Percentiles rank a stretch among this genome's conserved stretches.
These are phyloP conservation scores for Backusella parvicylindrica DNA, from an alignment of 192 early-diverging fungal genomes.

Conservation along the genomic window DNA sequence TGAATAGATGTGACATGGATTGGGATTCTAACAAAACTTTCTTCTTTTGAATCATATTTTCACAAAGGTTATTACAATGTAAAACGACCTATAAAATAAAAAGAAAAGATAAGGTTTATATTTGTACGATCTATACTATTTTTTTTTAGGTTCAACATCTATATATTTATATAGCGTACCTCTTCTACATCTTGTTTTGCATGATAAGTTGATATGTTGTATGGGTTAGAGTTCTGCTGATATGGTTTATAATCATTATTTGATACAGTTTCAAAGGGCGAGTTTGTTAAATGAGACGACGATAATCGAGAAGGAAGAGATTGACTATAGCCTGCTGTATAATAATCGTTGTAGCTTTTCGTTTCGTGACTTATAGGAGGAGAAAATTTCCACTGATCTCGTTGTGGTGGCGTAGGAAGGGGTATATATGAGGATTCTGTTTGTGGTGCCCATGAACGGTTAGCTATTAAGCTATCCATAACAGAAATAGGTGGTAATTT, in stretches of 20 bases:
- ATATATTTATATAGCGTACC: not conserved
- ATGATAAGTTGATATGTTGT: not conserved
- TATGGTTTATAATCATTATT: not conserved
- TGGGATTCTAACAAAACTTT: not conserved
- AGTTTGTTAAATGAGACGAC: not conserved
- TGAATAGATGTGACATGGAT: not conserved
- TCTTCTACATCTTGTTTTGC: slow-evolving; percentile 2
- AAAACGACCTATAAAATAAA: slow-evolving; percentile 7
- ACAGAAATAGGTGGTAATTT: slow-evolving; percentile 12
- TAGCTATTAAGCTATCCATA: slow-evolving; percentile 5
- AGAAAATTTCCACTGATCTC: slow-evolving; percentile 2
- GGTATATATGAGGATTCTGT: not conserved
- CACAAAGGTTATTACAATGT: slow-evolving; percentile 17
- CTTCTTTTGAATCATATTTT: slow-evolving; percentile 24
- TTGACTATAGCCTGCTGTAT: not conserved
- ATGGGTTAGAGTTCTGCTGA: not conserved
- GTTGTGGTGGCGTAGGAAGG: not conserved
- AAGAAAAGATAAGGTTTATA: not conserved
- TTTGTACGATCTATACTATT: not conserved
- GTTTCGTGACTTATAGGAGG: not conserved
- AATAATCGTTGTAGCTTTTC: not conserved
- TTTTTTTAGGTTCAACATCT: not conserved
- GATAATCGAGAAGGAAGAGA: not conserved
- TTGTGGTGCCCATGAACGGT: slow-evolving; percentile 4
- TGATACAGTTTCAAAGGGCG: not conserved